Conservation (phyloP, 2,329 filamentous ascomycete genomes). For the Cercospora brassicicola region DNA sequence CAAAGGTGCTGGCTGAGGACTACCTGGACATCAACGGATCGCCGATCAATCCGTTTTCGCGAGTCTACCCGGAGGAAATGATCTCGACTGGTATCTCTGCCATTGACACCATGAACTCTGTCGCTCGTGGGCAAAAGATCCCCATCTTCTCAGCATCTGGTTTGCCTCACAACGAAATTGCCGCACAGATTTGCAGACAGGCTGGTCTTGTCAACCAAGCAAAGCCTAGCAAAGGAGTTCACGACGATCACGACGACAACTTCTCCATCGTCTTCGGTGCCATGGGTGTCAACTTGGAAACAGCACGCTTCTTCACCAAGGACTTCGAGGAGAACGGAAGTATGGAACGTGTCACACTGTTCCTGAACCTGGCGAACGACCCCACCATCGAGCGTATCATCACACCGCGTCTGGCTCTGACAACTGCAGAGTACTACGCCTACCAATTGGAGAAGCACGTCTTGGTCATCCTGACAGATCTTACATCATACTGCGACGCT, state of each 20-base stretch:
- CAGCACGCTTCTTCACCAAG: constrained; percentile 94
- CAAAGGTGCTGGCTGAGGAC: constrained; percentile 95
- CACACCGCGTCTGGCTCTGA: constrained; percentile 94
- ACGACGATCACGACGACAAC: constrained; percentile 97
- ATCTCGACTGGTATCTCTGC: constrained; percentile 99
- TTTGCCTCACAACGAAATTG: constrained; percentile 99
- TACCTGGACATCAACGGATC: constrained; percentile 98
- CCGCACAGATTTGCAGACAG: constrained; percentile 97
- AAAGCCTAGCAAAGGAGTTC: constrained; percentile 77
- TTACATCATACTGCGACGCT: constrained; percentile 97
- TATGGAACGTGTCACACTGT: constrained; percentile 93
- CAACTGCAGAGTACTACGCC: constrained; percentile 98
- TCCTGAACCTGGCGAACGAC: constrained; percentile 98
- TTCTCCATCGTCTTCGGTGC: constrained; percentile 99
- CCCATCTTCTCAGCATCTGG: constrained; percentile 98
- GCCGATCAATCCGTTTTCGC: constrained; percentile 97
- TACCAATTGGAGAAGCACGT: constrained; percentile 99
- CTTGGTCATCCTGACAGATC: constrained; percentile 94
- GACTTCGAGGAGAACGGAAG: constrained; percentile 99
- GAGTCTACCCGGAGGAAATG: constrained; percentile 99
- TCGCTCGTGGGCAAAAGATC: constrained; percentile 98
- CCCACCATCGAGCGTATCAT: constrained; percentile 99
- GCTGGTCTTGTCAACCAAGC: constrained; percentile 70
- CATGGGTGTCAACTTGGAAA: constrained; percentile 99
- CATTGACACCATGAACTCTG: constrained; percentile 91